Percentiles rank a stretch among this genome's conserved stretches.
These are phyloP conservation scores for Erucastrum elatum DNA, from an alignment of 345 rosid genomes.

Conservation along the genomic window DNA sequence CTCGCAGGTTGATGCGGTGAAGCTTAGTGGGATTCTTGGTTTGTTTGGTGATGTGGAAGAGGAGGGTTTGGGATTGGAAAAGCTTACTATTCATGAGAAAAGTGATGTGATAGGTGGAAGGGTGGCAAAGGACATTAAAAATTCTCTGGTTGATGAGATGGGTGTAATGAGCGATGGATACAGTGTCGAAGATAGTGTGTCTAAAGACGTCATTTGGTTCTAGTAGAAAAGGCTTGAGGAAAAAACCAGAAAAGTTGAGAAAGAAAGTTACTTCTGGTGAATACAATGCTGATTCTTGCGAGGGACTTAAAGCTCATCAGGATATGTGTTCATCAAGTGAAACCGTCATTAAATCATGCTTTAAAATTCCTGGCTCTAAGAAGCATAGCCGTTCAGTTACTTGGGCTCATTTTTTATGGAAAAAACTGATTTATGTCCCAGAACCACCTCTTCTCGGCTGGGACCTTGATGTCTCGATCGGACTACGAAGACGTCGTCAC, in stretches of 20 bases:
- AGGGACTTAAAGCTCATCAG: conserved; percentile 25
- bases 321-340: conserved; percentile 41
- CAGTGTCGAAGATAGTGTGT: conserved; percentile 35
- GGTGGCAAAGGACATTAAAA: background rate
- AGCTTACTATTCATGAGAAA: too few relatives aligned
- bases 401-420: too few relatives aligned
- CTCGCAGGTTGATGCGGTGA: too few relatives aligned
- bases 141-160: conserved; percentile 46
- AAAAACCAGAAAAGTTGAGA: conserved; percentile 34
- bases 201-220: conserved; percentile 43
- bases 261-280: conserved; percentile 29
- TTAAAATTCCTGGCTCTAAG: conserved; percentile 57
- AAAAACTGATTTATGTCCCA: too few relatives aligned
- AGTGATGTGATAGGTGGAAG: too few relatives aligned
- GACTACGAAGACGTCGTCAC: conserved; percentile 78
- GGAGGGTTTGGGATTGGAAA: too few relatives aligned
- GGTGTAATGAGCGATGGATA: conserved; percentile 53
- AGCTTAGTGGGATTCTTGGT: too few relatives aligned
- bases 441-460: conserved; percentile 63
- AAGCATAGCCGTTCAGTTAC: conserved; percentile 60
- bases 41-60: too few relatives aligned
- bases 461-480: conserved; percentile 54
- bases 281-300: conserved; percentile 26
- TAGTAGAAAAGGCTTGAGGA: conserved; percentile 27
- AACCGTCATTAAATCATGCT: conserved; percentile 56